Percentiles rank a stretch among this genome's conserved stretches.
Conservation (phyloP, 2,329 filamentous ascomycete species). For the Leptographium lundbergii region DNA sequence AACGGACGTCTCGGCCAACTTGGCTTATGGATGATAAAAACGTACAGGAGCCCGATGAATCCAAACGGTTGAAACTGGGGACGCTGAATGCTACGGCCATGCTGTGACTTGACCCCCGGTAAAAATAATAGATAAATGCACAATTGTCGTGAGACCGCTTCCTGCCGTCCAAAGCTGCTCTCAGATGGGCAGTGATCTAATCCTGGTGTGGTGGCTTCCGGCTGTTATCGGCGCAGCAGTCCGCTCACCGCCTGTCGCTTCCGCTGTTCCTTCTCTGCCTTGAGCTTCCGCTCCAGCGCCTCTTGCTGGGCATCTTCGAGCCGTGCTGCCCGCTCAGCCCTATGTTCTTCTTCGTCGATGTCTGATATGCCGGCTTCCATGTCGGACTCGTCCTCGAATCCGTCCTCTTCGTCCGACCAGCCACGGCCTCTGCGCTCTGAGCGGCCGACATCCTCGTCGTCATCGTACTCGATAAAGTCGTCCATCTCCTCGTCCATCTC, state of each 20-base stretch:
- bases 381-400: constrained; percentile 52
- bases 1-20: not conserved
- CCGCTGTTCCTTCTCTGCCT: constrained; percentile 47
- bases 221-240: not conserved
- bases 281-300: constrained; percentile 46
- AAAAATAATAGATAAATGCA: not conserved
- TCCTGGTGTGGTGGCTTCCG: not conserved
- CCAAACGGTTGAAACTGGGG: not conserved
- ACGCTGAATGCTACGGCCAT: not conserved
- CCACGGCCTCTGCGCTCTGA: not conserved
- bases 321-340: constrained; percentile 48
- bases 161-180: not conserved
- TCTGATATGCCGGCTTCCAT: constrained; percentile 70
- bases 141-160: not conserved
- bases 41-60: not conserved
- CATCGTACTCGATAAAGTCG: constrained; percentile 49
- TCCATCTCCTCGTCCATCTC: constrained; percentile 49
- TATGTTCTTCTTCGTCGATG: constrained; percentile 57
- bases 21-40: not conserved
- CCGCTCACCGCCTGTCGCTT: constrained; percentile 21
- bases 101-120: not conserved
- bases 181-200: not conserved
- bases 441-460: constrained; percentile 33
- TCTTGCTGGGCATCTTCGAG: constrained; percentile 56
- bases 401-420: constrained; percentile 19